phyloP scores from a whole-genome alignment of 2,329 filamentous ascomycete species.

The Dichotomopilus funicola region DNA sequence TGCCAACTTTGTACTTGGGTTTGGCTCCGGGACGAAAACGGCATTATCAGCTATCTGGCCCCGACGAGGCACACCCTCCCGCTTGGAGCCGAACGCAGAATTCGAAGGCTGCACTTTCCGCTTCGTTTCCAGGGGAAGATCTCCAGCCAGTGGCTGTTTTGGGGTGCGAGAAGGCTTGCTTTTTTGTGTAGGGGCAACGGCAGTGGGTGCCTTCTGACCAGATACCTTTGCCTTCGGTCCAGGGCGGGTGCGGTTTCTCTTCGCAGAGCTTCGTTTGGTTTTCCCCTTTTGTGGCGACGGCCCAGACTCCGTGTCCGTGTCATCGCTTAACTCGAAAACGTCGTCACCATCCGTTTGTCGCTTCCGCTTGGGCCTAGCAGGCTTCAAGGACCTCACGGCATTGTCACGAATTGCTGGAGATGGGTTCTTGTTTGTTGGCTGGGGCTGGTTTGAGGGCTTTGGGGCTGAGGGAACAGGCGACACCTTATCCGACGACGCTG shows the following conservation, averaged over 20 bases:
- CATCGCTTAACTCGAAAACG: conserved; percentile 6
- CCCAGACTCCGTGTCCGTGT: conserved; percentile 2
- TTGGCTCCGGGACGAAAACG: too few species aligned
- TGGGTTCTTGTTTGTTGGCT: not conserved
- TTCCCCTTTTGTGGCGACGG: conserved; percentile 3
- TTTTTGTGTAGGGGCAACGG: not conserved
- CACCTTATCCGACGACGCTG: too few species aligned
- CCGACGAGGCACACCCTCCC: too few species aligned
- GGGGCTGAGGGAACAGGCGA: too few species aligned
- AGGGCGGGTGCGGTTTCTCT: not conserved
- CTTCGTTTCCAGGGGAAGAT: not conserved
- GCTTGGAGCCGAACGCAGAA: too few species aligned
- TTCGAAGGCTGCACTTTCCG: too few species aligned
- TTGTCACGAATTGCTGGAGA: not conserved
- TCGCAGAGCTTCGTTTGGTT: not conserved
- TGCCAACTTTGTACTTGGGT: too few species aligned
- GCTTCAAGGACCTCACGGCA: not conserved
- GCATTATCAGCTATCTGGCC: too few species aligned
- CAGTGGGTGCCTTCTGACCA: too few species aligned
- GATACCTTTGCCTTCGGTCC: not conserved
- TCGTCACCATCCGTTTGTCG: not conserved
- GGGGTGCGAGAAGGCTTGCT: not conserved
- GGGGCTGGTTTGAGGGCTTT: not conserved
- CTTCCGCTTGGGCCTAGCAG: not conserved
- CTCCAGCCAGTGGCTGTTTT: not conserved